Evolutionary conservation across 441 rosid species (phyloP), one percentile per base, ranked within the genome.

Genomic region (Rhodomyrtus psidioides): DNA sequence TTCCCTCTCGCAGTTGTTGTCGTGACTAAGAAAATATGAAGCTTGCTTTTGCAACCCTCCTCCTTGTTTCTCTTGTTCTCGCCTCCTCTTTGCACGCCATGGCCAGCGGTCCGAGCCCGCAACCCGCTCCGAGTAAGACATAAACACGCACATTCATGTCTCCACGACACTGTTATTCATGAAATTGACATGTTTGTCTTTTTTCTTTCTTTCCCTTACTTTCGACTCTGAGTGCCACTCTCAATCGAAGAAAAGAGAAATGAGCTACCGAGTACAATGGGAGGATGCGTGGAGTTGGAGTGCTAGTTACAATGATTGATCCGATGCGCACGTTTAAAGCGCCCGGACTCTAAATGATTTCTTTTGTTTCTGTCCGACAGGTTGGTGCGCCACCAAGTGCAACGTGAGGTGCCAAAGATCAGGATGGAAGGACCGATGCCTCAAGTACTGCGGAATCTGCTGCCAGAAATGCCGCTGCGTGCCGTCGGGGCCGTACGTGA

Each of bases 401-500:
- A 58, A 19, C n/a, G 53, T 0, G 46, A 85, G 90, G 62, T 89
- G 90, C 85, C 13, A 24, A 12, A 13, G 65, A 4, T 86, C 90
- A 4, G 87, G 87, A 34, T 49, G 42, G 23, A 28, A 53, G 79
- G 55, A 83, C 19, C 82, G 90, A 23, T 89, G 90, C 89, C 54
- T 83, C 56, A 89, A 83, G 76, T 89, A 89, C 55, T 89, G 90
- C 2, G 86, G 86, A 15, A 34, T 89, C 13, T 89, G 90, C 57
- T 87, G 90, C 83, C 28, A 46, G 19, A 82, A 76, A 42, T 89
- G 90, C 87, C 27, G 60, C 17, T 89, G 90, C 75, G 90, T 87
- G 83, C 90, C 89, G 28, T 89, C 89, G 28, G 90, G 89, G 12
- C 87, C 89, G 9, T 59, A 87, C 17, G 89, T 87, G 9, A 89